These are phyloP conservation scores for Diaporthe citrichinensis DNA, from an alignment of 2,329 filamentous ascomycete genomes.

Conservation along the genomic window DNA sequence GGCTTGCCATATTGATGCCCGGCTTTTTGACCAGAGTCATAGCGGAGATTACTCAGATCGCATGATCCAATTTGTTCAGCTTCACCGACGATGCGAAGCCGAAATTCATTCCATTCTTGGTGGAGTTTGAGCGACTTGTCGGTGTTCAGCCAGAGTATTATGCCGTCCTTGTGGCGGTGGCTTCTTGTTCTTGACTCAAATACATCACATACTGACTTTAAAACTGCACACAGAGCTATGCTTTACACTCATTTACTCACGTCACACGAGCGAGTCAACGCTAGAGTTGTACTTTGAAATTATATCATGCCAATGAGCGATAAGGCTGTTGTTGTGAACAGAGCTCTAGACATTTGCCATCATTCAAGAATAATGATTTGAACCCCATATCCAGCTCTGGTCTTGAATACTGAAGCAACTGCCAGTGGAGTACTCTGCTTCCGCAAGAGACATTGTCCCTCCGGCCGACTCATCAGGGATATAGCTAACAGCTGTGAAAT, in stretches of 20 bases:
- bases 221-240: neutral
- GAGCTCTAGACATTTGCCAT: neutral
- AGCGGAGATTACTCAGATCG: too few species aligned
- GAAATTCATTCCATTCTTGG: too few species aligned
- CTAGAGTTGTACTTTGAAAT: neutral
- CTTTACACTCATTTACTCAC: neutral
- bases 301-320: too few species aligned
- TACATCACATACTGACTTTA: too few species aligned
- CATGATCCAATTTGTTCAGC: too few species aligned
- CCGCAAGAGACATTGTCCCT: neutral
- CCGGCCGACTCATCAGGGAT: neutral
- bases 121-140: too few species aligned
- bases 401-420: constrained; percentile 14
- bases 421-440: neutral
- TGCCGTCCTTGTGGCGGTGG: neutral
- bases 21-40: neutral
- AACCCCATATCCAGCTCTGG: constrained; percentile 13
- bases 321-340: neutral
- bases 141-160: too few species aligned
- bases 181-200: neutral
- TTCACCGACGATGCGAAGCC: too few species aligned
- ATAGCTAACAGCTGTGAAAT: neutral
- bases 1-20: neutral
- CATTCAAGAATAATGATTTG: neutral
- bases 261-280: neutral